Evolutionary conservation across 148 eudicot species (phyloP).

Genomic region (Camellia granthamiana): DNA sequence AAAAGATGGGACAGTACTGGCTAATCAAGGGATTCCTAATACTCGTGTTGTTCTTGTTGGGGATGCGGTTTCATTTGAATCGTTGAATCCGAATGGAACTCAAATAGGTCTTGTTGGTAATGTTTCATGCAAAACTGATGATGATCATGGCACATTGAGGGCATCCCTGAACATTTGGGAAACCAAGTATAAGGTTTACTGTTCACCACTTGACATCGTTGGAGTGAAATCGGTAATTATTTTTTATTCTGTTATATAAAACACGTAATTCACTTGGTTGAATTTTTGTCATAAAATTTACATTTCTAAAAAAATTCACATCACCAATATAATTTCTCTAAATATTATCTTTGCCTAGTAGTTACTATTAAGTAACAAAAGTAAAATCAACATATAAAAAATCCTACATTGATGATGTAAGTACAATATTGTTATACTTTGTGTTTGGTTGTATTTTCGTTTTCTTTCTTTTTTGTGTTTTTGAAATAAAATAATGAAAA

Average conservation of each 20-base stretch:
- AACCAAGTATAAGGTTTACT: constrained; percentile 27
- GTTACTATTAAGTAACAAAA: too few relatives aligned
- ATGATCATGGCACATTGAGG: constrained; percentile 17
- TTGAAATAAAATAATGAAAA: too few relatives aligned
- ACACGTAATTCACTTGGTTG: neutral
- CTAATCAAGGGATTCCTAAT: constrained; percentile 28
- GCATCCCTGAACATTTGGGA: constrained; percentile 34
- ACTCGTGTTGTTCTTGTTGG: constrained; percentile 22
- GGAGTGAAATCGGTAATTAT: constrained; percentile 39
- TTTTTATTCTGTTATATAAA: neutral
- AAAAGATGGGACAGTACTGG: constrained; percentile 32
- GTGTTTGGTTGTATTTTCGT: too few relatives aligned
- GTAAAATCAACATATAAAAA: too few relatives aligned
- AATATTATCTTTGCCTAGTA: too few relatives aligned
- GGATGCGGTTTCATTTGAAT: constrained; percentile 21
- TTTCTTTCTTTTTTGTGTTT: too few relatives aligned
- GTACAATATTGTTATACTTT: too few relatives aligned
- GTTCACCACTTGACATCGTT: constrained; percentile 42
- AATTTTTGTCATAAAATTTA: neutral
- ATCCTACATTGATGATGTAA: too few relatives aligned
- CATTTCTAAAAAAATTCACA: too few relatives aligned
- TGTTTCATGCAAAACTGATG: constrained; percentile 28
- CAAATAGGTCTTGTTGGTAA: constrained; percentile 25
- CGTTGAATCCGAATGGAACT: constrained; percentile 15
- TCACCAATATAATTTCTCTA: too few relatives aligned